Evolutionary conservation across 306 rosid genomes (phyloP), one percentile per base, ranked within the genome.

Genomic region (Vigna trinervia): DNA sequence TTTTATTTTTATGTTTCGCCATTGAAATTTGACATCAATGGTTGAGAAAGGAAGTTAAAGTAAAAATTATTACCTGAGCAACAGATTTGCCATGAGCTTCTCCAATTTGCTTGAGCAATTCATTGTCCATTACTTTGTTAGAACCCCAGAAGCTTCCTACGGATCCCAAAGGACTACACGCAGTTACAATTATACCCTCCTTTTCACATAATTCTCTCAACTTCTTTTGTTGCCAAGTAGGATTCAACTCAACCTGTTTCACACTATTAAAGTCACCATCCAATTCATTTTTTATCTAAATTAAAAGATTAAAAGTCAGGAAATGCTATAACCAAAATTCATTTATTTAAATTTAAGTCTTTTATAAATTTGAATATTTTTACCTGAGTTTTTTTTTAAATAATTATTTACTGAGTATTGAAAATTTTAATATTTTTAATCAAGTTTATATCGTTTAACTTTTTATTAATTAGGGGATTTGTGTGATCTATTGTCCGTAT

Each of bases 161-260:
- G 45, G 84, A 80, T 58, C 92, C 89, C 51, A 86, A 72, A 7
- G 90, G 88, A 34, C 86, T 82, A 43, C 14, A 88, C 28, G 92
- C 92, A 32, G 87, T 86, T 46, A 88, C 64, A 34, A 78, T 47
- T 39, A 86, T 63, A 7, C 82, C 85, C 63, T 84, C 82, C 8
- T 78, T 61, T 10, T 77, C 19, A 59, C 92, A 86, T 4, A 82
- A 88, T 46, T 80, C 85, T 66, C 54, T 71, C 8, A 84, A 45
- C 57, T 82, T 84, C 79, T 77, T 86, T 43, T 88, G 92, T 73
- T 84, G 89, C 89, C 88, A 84, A 2, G 60, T 11, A 30, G 84
- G 89, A 57, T 69, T 84, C 88, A 86, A 34, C 62, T 79, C 88
- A 14, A 88, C 86, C 92, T 88, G 83, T 56, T 80, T 83, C 8